Percentiles rank a stretch among this genome's conserved stretches.
Conservation (phyloP, 1,139 yeast species). For the Yamadazyma membranifaciens region DNA sequence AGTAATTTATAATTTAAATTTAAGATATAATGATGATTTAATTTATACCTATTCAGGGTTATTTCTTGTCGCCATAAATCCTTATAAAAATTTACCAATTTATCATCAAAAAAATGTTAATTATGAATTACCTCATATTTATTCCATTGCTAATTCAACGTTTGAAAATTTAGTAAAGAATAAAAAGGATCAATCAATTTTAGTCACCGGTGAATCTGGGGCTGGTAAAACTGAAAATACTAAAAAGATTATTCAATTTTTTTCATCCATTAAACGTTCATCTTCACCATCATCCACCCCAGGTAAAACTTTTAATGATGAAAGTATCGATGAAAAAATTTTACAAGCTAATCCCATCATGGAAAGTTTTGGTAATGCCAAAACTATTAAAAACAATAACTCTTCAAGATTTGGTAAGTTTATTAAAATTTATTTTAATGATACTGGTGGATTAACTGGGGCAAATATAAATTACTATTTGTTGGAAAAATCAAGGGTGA, state of each 20-base stretch:
- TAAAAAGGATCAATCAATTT: conserved; percentile 78
- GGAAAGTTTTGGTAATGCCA: conserved; percentile 97
- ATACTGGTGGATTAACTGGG: conserved; percentile 70
- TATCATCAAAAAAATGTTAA: conserved; percentile 55
- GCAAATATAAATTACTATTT: conserved; percentile 95
- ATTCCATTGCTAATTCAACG: conserved; percentile 87
- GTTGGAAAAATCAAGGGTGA: conserved; percentile 90
- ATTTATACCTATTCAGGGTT: conserved; percentile 82
- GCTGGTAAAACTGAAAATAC: conserved; percentile 99
- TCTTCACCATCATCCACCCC: conserved; percentile 4
- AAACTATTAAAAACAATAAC: conserved; percentile 89
- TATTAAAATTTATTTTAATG: conserved; percentile 78
- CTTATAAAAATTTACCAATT: conserved; percentile 76
- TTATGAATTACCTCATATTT: conserved; percentile 77
- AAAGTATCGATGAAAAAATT: conserved; percentile 74
- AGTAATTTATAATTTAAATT: conserved; percentile 75
- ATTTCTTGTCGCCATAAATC: conserved; percentile 93
- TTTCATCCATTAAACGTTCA: conserved; percentile 58
- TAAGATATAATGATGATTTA: conserved; percentile 73
- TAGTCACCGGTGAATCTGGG: conserved; percentile 98
- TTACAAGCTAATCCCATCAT: conserved; percentile 92
- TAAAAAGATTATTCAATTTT: conserved; percentile 90
- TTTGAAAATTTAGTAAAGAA: conserved; percentile 71
- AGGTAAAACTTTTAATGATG: conserved; percentile 3
- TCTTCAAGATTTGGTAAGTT: conserved; percentile 97